These are phyloP conservation scores for Trypanosomatidae sp. DNA, from an alignment of 208 protist species.

Conservation along the genomic window DNA sequence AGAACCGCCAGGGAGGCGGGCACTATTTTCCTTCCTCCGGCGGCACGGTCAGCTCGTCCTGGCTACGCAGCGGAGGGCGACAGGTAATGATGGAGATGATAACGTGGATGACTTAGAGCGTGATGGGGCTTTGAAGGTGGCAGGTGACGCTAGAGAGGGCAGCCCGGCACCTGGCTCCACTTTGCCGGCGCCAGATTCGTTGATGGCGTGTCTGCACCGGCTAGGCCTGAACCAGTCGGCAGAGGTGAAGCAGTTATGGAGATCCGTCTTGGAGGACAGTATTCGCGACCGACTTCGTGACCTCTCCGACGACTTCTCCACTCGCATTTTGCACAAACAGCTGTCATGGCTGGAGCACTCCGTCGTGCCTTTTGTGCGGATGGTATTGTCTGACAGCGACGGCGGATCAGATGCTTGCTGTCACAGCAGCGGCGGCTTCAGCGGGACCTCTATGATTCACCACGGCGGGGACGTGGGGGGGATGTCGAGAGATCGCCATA, in stretches of 20 bases:
- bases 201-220: conserved; percentile 59
- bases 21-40: conserved; percentile 55
- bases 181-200: conserved; percentile 20
- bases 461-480: too few species aligned
- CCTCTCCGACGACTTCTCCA: conserved; percentile 70
- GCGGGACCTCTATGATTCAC: background rate
- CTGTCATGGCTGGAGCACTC: conserved; percentile 67
- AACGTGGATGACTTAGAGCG: background rate
- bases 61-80: background rate
- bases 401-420: background rate
- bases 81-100: background rate
- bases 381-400: conserved; percentile 31
- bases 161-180: background rate
- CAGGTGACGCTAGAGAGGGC: background rate
- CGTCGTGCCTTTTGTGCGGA: conserved; percentile 68
- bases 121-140: background rate
- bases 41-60: conserved; percentile 31
- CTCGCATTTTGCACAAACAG: conserved; percentile 45
- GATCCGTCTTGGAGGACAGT: conserved; percentile 48
- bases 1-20: conserved; percentile 40
- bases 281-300: conserved; percentile 43
- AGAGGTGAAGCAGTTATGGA: conserved; percentile 66
- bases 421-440: background rate
- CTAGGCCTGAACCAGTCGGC: conserved; percentile 58
- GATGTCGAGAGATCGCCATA: background rate